Conservation (phyloP, 2,329 filamentous ascomycete genomes). For the Fusarium sterilihyphosum region DNA sequence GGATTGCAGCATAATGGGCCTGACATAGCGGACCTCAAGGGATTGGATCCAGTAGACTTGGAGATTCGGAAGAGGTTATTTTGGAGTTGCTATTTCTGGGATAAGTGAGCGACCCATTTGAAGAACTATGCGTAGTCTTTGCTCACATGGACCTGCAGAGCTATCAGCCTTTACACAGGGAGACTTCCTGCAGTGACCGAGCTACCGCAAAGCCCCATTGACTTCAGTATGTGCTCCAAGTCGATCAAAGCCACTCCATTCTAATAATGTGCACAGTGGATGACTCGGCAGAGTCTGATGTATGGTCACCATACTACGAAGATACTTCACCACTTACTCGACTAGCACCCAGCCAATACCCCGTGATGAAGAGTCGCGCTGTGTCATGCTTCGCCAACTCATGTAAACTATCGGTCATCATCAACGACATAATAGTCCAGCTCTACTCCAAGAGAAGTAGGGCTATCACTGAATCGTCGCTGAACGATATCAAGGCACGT, state of each 20-base stretch:
- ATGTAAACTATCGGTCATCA: background rate
- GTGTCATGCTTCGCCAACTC: conserved; percentile 4
- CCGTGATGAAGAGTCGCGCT: conserved; percentile 1
- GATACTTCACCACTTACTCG: background rate
- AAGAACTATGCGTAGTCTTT: background rate
- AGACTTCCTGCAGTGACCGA: conserved; percentile 1
- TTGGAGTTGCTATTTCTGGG: conserved; percentile 10
- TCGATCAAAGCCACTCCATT: too few relatives aligned
- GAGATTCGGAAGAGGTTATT: conserved; percentile 5
- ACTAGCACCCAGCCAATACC: background rate
- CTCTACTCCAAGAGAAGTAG: background rate
- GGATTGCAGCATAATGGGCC: conserved; percentile 1
- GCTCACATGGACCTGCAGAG: background rate
- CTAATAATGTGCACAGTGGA: background rate
- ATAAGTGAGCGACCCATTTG: background rate
- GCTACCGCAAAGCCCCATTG: background rate
- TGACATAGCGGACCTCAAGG: conserved; percentile 1
- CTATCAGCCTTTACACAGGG: background rate
- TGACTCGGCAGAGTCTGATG: background rate
- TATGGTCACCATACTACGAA: background rate
- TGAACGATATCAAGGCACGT: background rate
- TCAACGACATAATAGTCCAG: conserved; percentile 1
- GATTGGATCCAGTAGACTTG: background rate
- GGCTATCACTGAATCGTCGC: background rate
- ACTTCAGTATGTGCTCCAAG: background rate